phyloP scores from a whole-genome alignment of 257 asterid species.

The Galeopsis tetrahit region DNA sequence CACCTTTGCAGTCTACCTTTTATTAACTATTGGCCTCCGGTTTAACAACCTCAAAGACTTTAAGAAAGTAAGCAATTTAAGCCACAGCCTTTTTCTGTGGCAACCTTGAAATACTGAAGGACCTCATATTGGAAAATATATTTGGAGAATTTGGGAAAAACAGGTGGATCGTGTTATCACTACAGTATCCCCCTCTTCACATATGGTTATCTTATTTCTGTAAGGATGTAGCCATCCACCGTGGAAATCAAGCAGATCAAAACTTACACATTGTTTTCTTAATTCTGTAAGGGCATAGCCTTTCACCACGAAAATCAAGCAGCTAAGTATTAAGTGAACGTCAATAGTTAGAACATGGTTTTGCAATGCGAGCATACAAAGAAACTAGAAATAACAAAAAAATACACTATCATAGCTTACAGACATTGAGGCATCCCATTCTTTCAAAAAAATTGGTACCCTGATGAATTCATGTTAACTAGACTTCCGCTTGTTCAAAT shows the following conservation, averaged over 20 bases:
- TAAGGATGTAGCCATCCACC: background rate
- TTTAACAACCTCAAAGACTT: background rate
- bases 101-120: background rate
- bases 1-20: background rate
- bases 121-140: background rate
- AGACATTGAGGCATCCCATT: constrained; percentile 1
- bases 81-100: background rate
- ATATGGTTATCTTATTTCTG: background rate
- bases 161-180: background rate
- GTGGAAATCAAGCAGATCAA: constrained; percentile 1
- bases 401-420: background rate
- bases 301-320: constrained; percentile 16
- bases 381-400: background rate
- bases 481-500: constrained; percentile 3
- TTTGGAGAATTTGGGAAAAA: constrained; percentile 20
- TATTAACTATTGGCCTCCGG: background rate
- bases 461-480: background rate
- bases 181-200: constrained; percentile 4
- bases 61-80: background rate
- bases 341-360: background rate
- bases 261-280: background rate
- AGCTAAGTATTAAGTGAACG: background rate
- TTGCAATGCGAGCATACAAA: background rate
- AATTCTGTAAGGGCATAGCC: background rate
- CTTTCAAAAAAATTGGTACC: background rate